Percentiles rank a stretch among this genome's conserved stretches.
These are phyloP conservation scores for Balakata baccata DNA, from an alignment of 345 rosid species.

Conservation along the genomic window DNA sequence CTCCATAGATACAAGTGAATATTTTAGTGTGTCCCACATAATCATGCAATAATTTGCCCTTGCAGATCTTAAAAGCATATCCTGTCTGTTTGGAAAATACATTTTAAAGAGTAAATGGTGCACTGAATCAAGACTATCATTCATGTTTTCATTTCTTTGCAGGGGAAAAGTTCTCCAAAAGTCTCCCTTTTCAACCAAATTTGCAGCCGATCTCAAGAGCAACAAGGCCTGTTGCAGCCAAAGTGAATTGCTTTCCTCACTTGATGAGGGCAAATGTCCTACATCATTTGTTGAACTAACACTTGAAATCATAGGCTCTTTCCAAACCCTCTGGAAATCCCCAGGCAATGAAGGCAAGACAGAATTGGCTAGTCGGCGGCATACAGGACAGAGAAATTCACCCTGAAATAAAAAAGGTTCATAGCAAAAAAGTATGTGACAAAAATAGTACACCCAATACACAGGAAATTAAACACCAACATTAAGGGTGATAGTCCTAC, in stretches of 20 bases:
- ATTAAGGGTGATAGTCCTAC: constrained; percentile 26
- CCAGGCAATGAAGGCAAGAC: constrained; percentile 62
- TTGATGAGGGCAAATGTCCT: constrained; percentile 25
- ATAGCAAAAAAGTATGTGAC: background rate
- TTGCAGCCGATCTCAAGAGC: constrained; percentile 61
- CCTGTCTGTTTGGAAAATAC: constrained; percentile 45
- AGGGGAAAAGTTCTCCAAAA: constrained; percentile 41
- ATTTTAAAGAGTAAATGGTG: constrained; percentile 50
- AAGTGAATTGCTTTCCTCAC: constrained; percentile 34
- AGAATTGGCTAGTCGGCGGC: constrained; percentile 86
- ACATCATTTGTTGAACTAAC: constrained; percentile 16
- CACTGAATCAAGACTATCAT: constrained; percentile 49
- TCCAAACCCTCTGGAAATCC: constrained; percentile 41
- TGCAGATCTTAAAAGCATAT: constrained; percentile 37
- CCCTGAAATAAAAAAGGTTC: constrained; percentile 45
- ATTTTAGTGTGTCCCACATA: constrained; percentile 93
- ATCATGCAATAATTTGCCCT: constrained; percentile 52
- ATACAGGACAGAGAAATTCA: constrained; percentile 94
- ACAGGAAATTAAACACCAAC: background rate
- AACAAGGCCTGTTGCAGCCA: constrained; percentile 54
- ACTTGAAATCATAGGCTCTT: constrained; percentile 43
- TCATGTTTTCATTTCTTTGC: constrained; percentile 37
- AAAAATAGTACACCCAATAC: background rate
- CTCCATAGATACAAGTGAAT: constrained; percentile 79
- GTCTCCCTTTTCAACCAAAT: constrained; percentile 46